These are phyloP conservation scores for Blastobotrys chiropterorum DNA, from an alignment of 805 yeast species.

Conservation along the genomic window DNA sequence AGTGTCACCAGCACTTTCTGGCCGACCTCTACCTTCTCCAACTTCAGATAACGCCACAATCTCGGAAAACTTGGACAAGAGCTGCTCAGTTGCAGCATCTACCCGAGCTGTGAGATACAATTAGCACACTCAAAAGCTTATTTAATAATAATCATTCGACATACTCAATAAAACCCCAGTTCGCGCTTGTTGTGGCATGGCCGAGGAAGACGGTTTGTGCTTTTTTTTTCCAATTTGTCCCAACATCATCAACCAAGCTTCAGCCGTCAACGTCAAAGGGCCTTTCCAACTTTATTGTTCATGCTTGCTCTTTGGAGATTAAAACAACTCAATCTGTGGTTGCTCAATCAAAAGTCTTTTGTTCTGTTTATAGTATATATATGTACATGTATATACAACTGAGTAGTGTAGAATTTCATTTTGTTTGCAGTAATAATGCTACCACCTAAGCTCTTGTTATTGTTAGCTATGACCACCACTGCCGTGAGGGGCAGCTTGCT, in stretches of 20 bases:
- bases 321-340: background rate
- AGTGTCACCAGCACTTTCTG: constrained; percentile 30
- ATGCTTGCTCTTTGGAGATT: background rate
- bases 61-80: constrained; percentile 24
- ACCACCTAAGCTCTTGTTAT: constrained; percentile 4
- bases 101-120: constrained; percentile 18
- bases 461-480: background rate
- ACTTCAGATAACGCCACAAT: constrained; percentile 26
- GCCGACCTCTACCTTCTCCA: constrained; percentile 4
- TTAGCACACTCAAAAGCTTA: background rate
- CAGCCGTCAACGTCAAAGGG: background rate
- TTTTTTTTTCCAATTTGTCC: background rate
- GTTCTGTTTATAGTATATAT: constrained; percentile 10
- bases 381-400: constrained; percentile 5
- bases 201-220: background rate
- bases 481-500: constrained; percentile 8
- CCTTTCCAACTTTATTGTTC: constrained; percentile 5
- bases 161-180: constrained; percentile 19
- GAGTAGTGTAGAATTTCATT: constrained; percentile 12
- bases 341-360: constrained; percentile 19
- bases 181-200: constrained; percentile 14
- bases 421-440: constrained; percentile 7
- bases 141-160: background rate
- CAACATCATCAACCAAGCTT: background rate
- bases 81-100: constrained; percentile 24